Evolutionary conservation across 805 yeast species (phyloP), one percentile per base, ranked within the genome.

Genomic region (Lipomyces oligophaga): DNA sequence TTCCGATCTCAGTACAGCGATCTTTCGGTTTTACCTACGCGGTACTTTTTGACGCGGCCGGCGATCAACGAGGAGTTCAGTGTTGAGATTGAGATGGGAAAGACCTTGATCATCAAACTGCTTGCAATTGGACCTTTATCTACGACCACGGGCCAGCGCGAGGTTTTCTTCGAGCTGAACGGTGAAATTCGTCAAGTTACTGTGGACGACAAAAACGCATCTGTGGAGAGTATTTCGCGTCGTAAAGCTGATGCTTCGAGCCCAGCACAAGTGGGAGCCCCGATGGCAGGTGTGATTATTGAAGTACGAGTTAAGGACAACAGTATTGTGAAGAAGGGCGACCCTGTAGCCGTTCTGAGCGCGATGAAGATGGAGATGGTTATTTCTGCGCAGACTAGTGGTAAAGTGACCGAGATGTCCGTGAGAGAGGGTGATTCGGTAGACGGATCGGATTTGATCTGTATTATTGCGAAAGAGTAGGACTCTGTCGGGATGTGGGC

Each of bases 331-430:
- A 87, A 86, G 78, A 90, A 90, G 79, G 98, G 98, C 58, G 95
- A 90, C 65, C 89, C 96, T 27, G 68, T 90, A 56, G 94, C 95
- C 52, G 95, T 90, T 21, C 76, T 90, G 65, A 80, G 90, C 65
- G 98, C 98, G 55, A 90, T 90, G 98, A 90, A 90, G 79, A 90
- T 90, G 98, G 98, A 93, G 74, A 93, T 93, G 97, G 95, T 93
- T 42, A 89, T 90, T 60, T 79, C 87, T 66, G 90, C 98, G 19
- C 95, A 95, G 45, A 83, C 80, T 49, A 76, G 82, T 49, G 99
- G 98, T 67, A 79, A 77, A 64, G 79, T 93, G 53, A 81, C 83
- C 38, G 86, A 83, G 19, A 76, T 93, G 18, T 67, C 75, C 39
- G 83, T 87, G 56, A 81, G 81, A 68, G 94, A 86, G 65, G 95